Conservation (phyloP, 2,329 filamentous ascomycete genomes). For the Myriosclerotinia duriaeana region DNA sequence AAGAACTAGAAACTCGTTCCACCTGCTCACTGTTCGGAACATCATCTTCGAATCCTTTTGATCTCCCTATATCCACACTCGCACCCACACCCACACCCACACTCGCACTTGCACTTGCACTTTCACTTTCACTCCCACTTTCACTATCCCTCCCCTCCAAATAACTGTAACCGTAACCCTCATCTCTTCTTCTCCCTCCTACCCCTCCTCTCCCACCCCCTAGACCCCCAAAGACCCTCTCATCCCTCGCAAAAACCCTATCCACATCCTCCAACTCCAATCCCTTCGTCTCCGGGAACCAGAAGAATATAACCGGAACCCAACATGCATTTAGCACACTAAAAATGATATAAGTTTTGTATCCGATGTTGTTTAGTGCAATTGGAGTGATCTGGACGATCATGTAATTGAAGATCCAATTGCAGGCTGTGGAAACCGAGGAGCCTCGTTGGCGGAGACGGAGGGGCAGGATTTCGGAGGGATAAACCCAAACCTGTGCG, state of each 20-base stretch:
- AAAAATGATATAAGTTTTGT: slow-evolving; percentile 43
- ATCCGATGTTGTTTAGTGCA: slow-evolving; percentile 47
- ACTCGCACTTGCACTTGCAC: too few relatives aligned
- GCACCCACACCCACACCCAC: too few relatives aligned
- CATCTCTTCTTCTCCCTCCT: background rate
- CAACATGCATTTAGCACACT: slow-evolving; percentile 37
- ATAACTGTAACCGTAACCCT: too few relatives aligned
- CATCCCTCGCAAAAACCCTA: background rate
- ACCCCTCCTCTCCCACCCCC: too few relatives aligned
- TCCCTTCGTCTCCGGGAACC: slow-evolving; percentile 65
- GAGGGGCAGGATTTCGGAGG: slow-evolving; percentile 58
- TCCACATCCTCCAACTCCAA: slow-evolving; percentile 64
- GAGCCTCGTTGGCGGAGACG: slow-evolving; percentile 60
- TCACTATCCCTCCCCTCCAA: too few relatives aligned
- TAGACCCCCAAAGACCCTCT: too few relatives aligned
- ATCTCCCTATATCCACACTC: too few relatives aligned
- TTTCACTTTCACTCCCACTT: too few relatives aligned
- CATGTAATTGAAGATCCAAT: slow-evolving; percentile 51
- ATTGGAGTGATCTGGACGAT: slow-evolving; percentile 48
- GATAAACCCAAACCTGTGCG: slow-evolving; percentile 53
- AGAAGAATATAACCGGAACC: slow-evolving; percentile 58
- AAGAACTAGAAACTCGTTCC: too few relatives aligned
- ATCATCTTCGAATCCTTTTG: background rate
- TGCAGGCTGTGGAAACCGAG: slow-evolving; percentile 57
- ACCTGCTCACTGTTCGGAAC: too few relatives aligned